phyloP scores from a whole-genome alignment of 108 stramenopile genomes.

The Conticribra weissflogii region DNA sequence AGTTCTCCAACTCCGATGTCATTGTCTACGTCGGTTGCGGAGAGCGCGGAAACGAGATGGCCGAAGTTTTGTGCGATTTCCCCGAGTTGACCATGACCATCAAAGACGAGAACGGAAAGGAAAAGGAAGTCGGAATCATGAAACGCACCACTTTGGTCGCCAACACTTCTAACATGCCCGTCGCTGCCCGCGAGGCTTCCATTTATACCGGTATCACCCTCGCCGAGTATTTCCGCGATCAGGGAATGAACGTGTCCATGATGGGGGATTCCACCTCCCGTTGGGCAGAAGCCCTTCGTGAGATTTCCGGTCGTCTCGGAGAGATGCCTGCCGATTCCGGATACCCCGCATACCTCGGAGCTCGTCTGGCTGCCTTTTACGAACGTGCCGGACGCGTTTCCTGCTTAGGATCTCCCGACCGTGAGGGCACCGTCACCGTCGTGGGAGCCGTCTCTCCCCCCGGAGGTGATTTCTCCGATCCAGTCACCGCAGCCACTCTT shows the following conservation, averaged over 20 bases:
- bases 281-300: slow-evolving; percentile 99
- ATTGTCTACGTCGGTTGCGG: slow-evolving; percentile 92
- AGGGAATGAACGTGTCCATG: slow-evolving; percentile 99
- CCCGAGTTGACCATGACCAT: slow-evolving; percentile 99
- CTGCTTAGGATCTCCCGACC: slow-evolving; percentile 96
- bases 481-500: slow-evolving; percentile 98
- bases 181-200: slow-evolving; percentile 99
- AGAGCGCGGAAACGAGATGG: slow-evolving; percentile 99
- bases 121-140: slow-evolving; percentile 99
- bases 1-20: slow-evolving; percentile 96
- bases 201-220: slow-evolving; percentile 99
- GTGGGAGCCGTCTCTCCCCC: slow-evolving; percentile 99
- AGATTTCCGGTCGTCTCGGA: slow-evolving; percentile 99
- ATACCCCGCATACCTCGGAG: slow-evolving; percentile 99
- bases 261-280: slow-evolving; percentile 99
- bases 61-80: slow-evolving; percentile 99
- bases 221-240: slow-evolving; percentile 98
- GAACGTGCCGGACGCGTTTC: slow-evolving; percentile 99
- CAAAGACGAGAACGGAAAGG: slow-evolving; percentile 81
- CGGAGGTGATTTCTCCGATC: slow-evolving; percentile 99
- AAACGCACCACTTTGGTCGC: slow-evolving; percentile 99
- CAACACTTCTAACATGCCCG: slow-evolving; percentile 99
- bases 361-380: slow-evolving; percentile 99
- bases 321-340: slow-evolving; percentile 99
- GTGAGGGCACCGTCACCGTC: slow-evolving; percentile 98